Evolutionary conservation across 139 green algal species (phyloP), one percentile per base, ranked within the genome.

Genomic region (Chlorella sp.): DNA sequence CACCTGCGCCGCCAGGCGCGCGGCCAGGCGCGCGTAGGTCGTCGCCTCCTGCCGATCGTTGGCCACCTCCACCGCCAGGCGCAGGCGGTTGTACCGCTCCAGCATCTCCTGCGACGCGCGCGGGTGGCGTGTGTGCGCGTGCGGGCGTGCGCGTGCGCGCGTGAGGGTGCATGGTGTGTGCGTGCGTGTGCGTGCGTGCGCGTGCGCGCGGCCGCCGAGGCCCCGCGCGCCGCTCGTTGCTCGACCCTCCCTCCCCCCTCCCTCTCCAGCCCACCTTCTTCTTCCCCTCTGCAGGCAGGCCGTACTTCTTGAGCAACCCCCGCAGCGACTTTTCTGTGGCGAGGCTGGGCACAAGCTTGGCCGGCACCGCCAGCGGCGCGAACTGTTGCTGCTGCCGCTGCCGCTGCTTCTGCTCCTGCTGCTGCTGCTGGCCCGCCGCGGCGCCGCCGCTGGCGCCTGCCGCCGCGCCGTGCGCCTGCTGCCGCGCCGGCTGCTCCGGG

Each of bases 41-140:
- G 25, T 51, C 27, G 27, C 25, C 68, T 65, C 50, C 68, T 74
- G 51, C 38, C 63, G 76, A 67, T 85, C 80, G 63, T 85, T 85
- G 36, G 80, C 74, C 31, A 59, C 45, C 21, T 72, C 56, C 33
- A 82, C 74, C 15, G 59, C 74, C 23, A 78, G 43, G 6, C 80
- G 51, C 60, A 85, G 55, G 43, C n/a, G 31, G 48, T 51, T 77
- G 45, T 82, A 85, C 50, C 74, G 71, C 48, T 82, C 80, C 48
- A 82, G 36, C 46, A 85, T 41, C 15, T 85, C 80, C 33, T 67
- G n/a, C 38, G 11, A 19, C 15, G 17, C 48, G 48, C 48, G 21
- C 17, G 21, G 48, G n/a, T n/a, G n/a, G n/a, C n/a, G n/a, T n/a
- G n/a, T n/a, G n/a, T n/a, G n/a, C n/a, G n/a, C n/a, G n/a, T n/a